Conservation (phyloP, 805 yeast species). For the Ogataea trehalophila region DNA sequence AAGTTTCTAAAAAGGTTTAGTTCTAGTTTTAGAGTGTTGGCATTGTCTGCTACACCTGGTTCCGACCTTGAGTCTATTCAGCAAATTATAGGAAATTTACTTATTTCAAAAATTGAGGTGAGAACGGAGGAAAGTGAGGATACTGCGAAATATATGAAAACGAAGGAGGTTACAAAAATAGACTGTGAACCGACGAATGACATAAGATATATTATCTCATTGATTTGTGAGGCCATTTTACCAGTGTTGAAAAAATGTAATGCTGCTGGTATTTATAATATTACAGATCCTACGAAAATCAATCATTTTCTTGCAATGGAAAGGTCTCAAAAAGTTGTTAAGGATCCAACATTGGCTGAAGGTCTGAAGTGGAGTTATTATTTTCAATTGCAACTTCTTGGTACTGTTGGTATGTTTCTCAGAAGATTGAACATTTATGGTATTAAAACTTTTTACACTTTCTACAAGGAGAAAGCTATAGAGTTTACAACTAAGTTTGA, state of each 20-base stretch:
- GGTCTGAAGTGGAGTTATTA: conserved; percentile 72
- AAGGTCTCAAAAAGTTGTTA: conserved; percentile 52
- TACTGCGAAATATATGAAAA: conserved; percentile 71
- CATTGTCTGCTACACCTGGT: conserved; percentile 95
- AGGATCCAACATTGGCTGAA: conserved; percentile 53
- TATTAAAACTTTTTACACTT: conserved; percentile 64
- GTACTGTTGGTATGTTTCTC: conserved; percentile 67
- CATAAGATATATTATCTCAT: conserved; percentile 49
- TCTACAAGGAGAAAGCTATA: conserved; percentile 52
- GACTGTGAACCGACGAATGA: conserved; percentile 50
- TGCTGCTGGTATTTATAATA: conserved; percentile 55
- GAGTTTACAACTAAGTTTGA: conserved; percentile 57
- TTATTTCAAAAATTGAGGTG: conserved; percentile 73
- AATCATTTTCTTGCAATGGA: conserved; percentile 71
- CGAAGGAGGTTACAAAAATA: conserved; percentile 55
- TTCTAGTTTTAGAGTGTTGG: conserved; percentile 68
- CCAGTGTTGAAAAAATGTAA: conserved; percentile 65
- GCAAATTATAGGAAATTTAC: conserved; percentile 67
- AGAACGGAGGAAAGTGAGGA: conserved; percentile 84
- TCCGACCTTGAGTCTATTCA: conserved; percentile 85
- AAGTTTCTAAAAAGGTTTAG: conserved; percentile 57
- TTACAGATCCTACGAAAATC: conserved; percentile 60
- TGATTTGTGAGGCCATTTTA: conserved; percentile 56
- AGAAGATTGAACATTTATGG: conserved; percentile 78
- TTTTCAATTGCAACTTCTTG: conserved; percentile 56